Conservation (phyloP, 2,329 filamentous ascomycete genomes). For the Grosmannia clavigera region DNA sequence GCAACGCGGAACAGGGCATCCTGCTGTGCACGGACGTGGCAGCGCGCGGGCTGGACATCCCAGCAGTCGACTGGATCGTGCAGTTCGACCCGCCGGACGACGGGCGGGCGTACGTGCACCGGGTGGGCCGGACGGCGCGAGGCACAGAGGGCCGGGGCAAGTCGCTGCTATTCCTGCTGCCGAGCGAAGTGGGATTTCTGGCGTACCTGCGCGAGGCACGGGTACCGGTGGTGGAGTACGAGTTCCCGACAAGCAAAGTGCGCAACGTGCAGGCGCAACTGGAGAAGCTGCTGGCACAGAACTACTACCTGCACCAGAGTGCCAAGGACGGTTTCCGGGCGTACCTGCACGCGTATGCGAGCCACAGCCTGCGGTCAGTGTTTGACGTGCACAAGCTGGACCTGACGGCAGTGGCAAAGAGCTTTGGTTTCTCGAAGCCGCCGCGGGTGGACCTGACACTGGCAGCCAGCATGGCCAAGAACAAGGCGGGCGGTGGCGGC, state of each 20-base stretch:
- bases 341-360: constrained; percentile 91
- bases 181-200: constrained; percentile 83
- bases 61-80: constrained; percentile 89
- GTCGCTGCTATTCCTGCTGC: constrained; percentile 86
- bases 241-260: constrained; percentile 87
- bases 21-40: constrained; percentile 96
- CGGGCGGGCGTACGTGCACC: constrained; percentile 84
- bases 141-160: constrained; percentile 74
- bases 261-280: constrained; percentile 82
- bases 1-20: constrained; percentile 63
- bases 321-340: constrained; percentile 70
- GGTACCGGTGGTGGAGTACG: constrained; percentile 91
- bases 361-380: constrained; percentile 68
- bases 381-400: constrained; percentile 78
- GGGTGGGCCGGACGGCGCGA: constrained; percentile 86
- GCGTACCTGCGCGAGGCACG: constrained; percentile 81
- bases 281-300: constrained; percentile 85
- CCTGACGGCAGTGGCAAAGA: constrained; percentile 71
- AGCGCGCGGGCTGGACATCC: constrained; percentile 85
- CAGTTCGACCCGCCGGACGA: constrained; percentile 94
- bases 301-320: constrained; percentile 92
- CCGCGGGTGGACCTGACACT: constrained; percentile 70
- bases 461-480: constrained; percentile 61
- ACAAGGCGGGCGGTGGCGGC: constrained; percentile 48
- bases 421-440: constrained; percentile 67